Base-by-base conservation (phyloP, 129 eudicot species). In the Flaveria bidentis region DNA sequence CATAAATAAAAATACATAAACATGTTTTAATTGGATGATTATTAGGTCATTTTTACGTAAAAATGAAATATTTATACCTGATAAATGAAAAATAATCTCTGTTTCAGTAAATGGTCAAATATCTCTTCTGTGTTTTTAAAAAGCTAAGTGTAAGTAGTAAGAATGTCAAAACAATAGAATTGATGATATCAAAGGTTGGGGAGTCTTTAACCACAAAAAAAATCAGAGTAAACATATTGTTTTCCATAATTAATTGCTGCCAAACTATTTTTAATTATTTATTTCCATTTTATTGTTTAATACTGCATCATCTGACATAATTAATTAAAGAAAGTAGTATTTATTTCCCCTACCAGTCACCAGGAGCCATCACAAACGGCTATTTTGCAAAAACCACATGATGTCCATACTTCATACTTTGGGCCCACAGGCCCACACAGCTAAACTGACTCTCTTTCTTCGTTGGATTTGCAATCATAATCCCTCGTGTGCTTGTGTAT, bases 401-500 rank as follows among this genome's bases (percentile, higher is more conserved):
- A 45, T 56, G 30, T 6, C 14, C 15, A 60, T 10, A 23, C n/a
- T 12, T 39, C 41, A 61, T 61, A 23, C 41, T 25, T 25, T 61
- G 41, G 0, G 41, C 33, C 33, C 41, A 36, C 41, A 36, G 41
- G 41, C 41, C 76, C 76, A 67, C 66, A 71, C 67, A 79, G 82
- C 77, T 78, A 69, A 69, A 69, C 6, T 63, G 63, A 58, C 8
- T 46, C 44, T 62, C 72, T 72, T 50, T 79, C 9, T 79, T 23
- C 57, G 78, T 39, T 79, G 78, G 78, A 50, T 49, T 63, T 50
- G 51, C 57, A 73, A 79, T 79, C 52, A 79, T 79, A 55, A 79
- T 50, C 73, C 69, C 83, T 79, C 83, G 74, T 79, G 83, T 55
- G 78, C 74, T 23, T 63, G 42, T 36, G 1, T 69, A 79, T 64